A percentile compares a stretch with the other conserved stretches of the same genome.
Evolutionary conservation across 1,139 yeast species (phyloP).

Genomic region (Blastobotrys petasosporus): DNA sequence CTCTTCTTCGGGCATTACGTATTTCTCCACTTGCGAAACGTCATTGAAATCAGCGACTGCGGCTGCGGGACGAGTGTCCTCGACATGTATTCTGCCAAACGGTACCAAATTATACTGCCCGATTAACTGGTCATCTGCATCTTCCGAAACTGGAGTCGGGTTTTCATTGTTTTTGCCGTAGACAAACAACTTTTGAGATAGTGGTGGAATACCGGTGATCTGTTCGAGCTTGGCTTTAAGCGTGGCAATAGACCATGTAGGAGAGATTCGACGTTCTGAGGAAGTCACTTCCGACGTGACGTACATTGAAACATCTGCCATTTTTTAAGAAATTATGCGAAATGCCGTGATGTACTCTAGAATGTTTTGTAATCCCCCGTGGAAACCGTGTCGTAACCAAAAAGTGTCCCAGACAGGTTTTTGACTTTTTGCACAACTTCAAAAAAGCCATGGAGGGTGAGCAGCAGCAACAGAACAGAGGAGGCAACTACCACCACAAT

Average conservation of each 20-base stretch:
- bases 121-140: conserved; percentile 22
- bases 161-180: conserved; percentile 43
- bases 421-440: neutral
- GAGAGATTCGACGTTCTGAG: conserved; percentile 64
- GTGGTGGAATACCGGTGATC: conserved; percentile 73
- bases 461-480: conserved; percentile 1
- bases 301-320: conserved; percentile 40
- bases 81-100: conserved; percentile 34
- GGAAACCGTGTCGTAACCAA: no score
- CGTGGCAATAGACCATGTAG: conserved; percentile 53
- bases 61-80: conserved; percentile 36
- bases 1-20: conserved; percentile 57
- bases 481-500: neutral
- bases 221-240: conserved; percentile 57
- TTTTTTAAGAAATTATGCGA: neutral
- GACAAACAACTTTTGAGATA: conserved; percentile 48
- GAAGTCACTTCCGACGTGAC: conserved; percentile 62
- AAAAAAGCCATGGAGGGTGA: neutral
- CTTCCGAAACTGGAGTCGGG: conserved; percentile 22
- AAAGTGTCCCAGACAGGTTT: neutral
- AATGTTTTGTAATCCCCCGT: no score
- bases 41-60: conserved; percentile 33
- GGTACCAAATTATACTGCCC: conserved; percentile 20
- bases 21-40: conserved; percentile 38
- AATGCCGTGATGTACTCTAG: neutral